Conservation (phyloP, 1,284 basidiomycete species). For the Leccinum griseonigrum region DNA sequence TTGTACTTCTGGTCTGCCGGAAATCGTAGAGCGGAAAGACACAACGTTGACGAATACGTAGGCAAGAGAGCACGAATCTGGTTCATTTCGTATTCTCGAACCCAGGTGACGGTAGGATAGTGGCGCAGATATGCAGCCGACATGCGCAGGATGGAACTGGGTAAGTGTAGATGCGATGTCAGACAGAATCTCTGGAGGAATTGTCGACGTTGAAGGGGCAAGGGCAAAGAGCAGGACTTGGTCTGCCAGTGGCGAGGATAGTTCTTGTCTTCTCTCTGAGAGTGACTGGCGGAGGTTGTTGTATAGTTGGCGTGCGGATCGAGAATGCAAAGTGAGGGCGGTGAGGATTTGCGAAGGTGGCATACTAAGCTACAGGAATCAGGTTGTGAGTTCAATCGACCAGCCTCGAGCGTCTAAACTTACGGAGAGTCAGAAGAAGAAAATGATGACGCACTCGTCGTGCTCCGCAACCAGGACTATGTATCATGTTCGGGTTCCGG, state of each 20-base stretch:
- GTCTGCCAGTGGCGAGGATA: neutral
- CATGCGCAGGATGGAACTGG: slow-evolving; percentile 38
- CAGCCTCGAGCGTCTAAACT: neutral
- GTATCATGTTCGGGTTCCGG: neutral
- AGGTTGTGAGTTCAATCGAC: slow-evolving; percentile 4
- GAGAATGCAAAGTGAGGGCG: slow-evolving; percentile 18
- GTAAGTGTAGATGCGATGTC: slow-evolving; percentile 44
- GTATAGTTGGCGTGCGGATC: slow-evolving; percentile 21
- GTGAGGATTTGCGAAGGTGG: slow-evolving; percentile 15
- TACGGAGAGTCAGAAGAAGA: neutral
- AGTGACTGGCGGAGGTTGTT: slow-evolving; percentile 11
- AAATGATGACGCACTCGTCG: neutral
- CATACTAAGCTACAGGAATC: neutral
- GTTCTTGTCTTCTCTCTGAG: neutral
- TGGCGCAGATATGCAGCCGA: slow-evolving; percentile 61
- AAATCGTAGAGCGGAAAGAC: slow-evolving; percentile 58
- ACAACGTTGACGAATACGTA: slow-evolving; percentile 43
- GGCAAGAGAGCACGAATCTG: slow-evolving; percentile 50
- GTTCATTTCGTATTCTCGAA: slow-evolving; percentile 10
- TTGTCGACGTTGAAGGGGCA: slow-evolving; percentile 38
- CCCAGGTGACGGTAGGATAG: slow-evolving; percentile 26
- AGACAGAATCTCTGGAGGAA: slow-evolving; percentile 36
- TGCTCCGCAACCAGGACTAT: neutral
- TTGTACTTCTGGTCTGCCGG: slow-evolving; percentile 52
- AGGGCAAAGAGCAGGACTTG: slow-evolving; percentile 48